Percentiles rank a stretch among this genome's conserved stretches.
phyloP scores from a whole-genome alignment of 2,329 filamentous ascomycete species.

The Alternaria triticina region DNA sequence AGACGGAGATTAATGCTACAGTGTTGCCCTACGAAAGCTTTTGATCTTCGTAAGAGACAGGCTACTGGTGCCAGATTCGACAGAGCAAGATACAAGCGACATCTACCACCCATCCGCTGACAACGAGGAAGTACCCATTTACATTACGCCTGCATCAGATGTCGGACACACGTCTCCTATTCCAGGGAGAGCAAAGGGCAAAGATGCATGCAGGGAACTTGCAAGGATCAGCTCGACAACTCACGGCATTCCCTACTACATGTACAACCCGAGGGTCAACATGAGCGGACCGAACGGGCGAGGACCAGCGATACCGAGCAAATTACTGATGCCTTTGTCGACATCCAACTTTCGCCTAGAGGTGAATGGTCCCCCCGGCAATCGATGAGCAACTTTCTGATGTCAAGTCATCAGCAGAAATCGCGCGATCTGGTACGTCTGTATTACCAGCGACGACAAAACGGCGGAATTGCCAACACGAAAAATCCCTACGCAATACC shows the following conservation, averaged over 20 bases:
- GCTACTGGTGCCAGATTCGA: background rate
- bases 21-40: background rate
- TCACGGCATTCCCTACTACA: background rate
- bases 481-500: background rate
- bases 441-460: background rate
- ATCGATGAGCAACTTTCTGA: background rate
- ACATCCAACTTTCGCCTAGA: background rate
- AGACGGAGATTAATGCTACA: background rate
- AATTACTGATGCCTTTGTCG: background rate
- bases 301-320: background rate
- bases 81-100: background rate
- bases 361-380: background rate
- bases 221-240: background rate
- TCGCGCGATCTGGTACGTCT: background rate
- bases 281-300: background rate
- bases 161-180: background rate
- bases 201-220: background rate
- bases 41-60: background rate
- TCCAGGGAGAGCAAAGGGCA: background rate
- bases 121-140: background rate
- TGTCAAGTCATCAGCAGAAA: background rate
- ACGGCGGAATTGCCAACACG: background rate
- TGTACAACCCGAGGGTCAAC: background rate
- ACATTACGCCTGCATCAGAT: background rate
- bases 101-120: background rate